These are phyloP conservation scores for Pseudogymnoascus sp. DNA, from an alignment of 2,329 filamentous ascomycete genomes.

Conservation along the genomic window DNA sequence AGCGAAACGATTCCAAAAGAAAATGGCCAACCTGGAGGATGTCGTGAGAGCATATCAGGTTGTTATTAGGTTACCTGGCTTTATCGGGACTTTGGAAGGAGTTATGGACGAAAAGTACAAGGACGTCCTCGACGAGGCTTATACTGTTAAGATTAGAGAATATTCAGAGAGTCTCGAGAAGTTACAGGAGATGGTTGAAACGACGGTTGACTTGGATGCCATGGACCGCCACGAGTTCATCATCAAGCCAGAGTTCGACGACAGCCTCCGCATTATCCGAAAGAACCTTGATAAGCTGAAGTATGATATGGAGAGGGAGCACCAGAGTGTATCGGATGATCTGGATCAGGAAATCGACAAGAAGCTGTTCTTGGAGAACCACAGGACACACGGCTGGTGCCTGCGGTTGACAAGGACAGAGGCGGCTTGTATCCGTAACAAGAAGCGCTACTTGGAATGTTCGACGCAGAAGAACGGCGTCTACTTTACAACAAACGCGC, in stretches of 20 bases:
- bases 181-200: slow-evolving; percentile 96
- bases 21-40: slow-evolving; percentile 85
- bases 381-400: slow-evolving; percentile 93
- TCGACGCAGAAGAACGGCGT: slow-evolving; percentile 99
- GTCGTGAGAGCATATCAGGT: slow-evolving; percentile 95
- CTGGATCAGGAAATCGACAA: slow-evolving; percentile 91
- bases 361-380: slow-evolving; percentile 95
- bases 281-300: slow-evolving; percentile 83
- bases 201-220: slow-evolving; percentile 90
- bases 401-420: slow-evolving; percentile 88
- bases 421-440: slow-evolving; percentile 87
- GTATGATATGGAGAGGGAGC: slow-evolving; percentile 76
- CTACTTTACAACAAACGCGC: slow-evolving; percentile 83
- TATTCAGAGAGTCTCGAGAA: slow-evolving; percentile 73
- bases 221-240: slow-evolving; percentile 97
- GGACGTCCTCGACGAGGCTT: slow-evolving; percentile 75
- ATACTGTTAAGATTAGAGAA: slow-evolving; percentile 73
- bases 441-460: slow-evolving; percentile 82
- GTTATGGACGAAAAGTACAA: slow-evolving; percentile 95
- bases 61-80: slow-evolving; percentile 80
- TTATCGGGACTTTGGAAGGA: slow-evolving; percentile 79
- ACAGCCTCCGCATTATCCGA: slow-evolving; percentile 75
- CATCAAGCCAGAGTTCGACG: slow-evolving; percentile 97
- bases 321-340: slow-evolving; percentile 66
- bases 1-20: slow-evolving; percentile 89